Conservation (phyloP, 129 eudicot genomes). For the Tagetes erecta region DNA sequence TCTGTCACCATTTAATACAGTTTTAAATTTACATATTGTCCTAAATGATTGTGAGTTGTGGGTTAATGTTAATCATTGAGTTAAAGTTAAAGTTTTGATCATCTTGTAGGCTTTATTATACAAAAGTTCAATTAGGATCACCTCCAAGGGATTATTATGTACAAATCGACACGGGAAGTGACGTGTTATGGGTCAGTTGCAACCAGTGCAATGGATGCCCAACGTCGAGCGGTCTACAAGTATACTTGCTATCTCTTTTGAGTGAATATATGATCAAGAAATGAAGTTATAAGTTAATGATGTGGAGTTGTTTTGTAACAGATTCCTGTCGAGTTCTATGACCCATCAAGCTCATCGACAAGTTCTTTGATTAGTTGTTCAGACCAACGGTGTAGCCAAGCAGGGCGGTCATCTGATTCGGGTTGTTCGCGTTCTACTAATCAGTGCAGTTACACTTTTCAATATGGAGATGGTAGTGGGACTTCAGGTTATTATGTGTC, state of each 20-base stretch:
- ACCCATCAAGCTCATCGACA: constrained; percentile 75
- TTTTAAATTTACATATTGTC: constrained; percentile 15
- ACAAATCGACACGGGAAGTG: constrained; percentile 97
- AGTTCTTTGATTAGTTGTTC: constrained; percentile 62
- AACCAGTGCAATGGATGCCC: constrained; percentile 85
- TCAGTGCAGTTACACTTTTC: constrained; percentile 81
- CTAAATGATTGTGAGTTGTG: constrained; percentile 11
- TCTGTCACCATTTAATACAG: no score
- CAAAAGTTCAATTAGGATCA: constrained; percentile 78
- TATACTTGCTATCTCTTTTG: constrained; percentile 27
- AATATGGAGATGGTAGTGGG: constrained; percentile 96
- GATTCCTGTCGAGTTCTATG: constrained; percentile 75
- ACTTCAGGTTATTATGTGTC: constrained; percentile 83
- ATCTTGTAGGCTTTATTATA: constrained; percentile 72
- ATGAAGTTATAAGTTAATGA: background rate
- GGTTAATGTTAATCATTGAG: background rate
- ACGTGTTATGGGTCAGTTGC: constrained; percentile 94
- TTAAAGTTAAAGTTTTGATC: background rate
- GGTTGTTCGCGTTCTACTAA: constrained; percentile 54
- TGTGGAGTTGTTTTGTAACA: constrained; percentile 29
- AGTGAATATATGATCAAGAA: background rate
- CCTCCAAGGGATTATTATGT: constrained; percentile 87
- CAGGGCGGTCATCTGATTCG: constrained; percentile 64
- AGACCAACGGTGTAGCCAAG: constrained; percentile 74
- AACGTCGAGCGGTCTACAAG: constrained; percentile 81